These are phyloP conservation scores for Bipolaris zeicola DNA, from an alignment of 2,329 filamentous ascomycete genomes.

Conservation along the genomic window DNA sequence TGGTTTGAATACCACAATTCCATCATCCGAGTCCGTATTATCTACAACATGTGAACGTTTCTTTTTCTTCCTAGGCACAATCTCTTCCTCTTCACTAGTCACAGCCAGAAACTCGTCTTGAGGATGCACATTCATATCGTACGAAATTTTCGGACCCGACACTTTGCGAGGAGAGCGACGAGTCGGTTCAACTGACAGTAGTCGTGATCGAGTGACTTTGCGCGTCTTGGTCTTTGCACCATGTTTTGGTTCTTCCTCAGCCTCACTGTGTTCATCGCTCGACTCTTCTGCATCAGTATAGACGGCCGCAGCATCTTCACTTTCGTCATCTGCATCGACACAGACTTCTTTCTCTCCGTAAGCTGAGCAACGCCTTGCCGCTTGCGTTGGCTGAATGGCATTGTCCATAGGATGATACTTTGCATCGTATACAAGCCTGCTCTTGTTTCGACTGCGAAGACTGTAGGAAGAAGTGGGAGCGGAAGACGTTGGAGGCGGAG, in stretches of 20 bases:
- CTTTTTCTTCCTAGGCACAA: background rate
- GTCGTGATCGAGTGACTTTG: background rate
- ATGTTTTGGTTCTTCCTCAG: constrained; percentile 1
- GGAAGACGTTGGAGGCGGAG: constrained; percentile 12
- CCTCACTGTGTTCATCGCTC: constrained; percentile 15
- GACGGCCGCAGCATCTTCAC: background rate
- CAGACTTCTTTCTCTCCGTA: constrained; percentile 21
- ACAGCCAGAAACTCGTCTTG: constrained; percentile 32
- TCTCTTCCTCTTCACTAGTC: constrained; percentile 9
- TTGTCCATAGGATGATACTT: constrained; percentile 46
- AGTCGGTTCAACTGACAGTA: constrained; percentile 8
- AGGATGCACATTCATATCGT: constrained; percentile 37
- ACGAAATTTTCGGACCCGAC: constrained; percentile 23
- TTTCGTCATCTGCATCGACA: constrained; percentile 3
- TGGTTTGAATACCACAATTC: background rate
- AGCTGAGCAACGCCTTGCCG: constrained; percentile 33
- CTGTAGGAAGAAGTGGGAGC: constrained; percentile 15
- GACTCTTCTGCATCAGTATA: constrained; percentile 7
- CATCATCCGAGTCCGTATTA: background rate
- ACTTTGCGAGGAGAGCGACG: constrained; percentile 35
- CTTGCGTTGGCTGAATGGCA: constrained; percentile 31
- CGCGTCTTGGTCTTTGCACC: constrained; percentile 18
- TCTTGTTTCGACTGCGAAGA: constrained; percentile 19
- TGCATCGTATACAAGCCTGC: constrained; percentile 36
- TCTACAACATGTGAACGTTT: background rate